phyloP scores from a whole-genome alignment of 1,139 yeast genomes.

The Geotrichum macrosporum region DNA sequence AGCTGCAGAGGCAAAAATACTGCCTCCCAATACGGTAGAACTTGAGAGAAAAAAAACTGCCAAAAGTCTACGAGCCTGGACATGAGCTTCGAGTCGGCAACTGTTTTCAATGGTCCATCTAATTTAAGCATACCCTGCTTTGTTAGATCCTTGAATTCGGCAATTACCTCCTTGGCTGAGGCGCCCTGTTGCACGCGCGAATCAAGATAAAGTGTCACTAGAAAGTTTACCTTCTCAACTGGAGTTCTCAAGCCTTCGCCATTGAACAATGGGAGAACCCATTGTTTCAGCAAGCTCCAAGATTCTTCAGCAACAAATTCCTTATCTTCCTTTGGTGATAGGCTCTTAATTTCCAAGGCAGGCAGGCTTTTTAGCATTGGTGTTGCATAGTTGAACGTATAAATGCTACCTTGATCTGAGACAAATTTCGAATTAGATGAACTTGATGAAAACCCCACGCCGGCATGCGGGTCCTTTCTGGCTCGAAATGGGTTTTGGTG shows the following conservation, averaged over 20 bases:
- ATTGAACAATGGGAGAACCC: constrained; percentile 47
- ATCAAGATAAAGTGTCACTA: constrained; percentile 46
- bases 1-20: constrained; percentile 56
- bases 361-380: constrained; percentile 34
- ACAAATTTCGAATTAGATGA: constrained; percentile 47
- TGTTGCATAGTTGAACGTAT: constrained; percentile 45
- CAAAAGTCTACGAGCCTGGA: constrained; percentile 43
- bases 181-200: constrained; percentile 41
- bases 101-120: constrained; percentile 33
- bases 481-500: constrained; percentile 41
- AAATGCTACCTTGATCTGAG: constrained; percentile 43
- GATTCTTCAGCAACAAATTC: constrained; percentile 47
- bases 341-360: constrained; percentile 35
- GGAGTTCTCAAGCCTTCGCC: constrained; percentile 49
- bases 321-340: constrained; percentile 42
- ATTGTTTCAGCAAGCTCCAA: constrained; percentile 46
- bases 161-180: constrained; percentile 39
- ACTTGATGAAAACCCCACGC: constrained; percentile 43
- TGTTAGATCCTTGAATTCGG: constrained; percentile 47
- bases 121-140: constrained; percentile 44
- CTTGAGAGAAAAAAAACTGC: constrained; percentile 52
- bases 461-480: constrained; percentile 40
- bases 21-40: constrained; percentile 56
- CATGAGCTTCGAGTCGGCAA: constrained; percentile 30
- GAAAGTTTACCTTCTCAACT: constrained; percentile 53